These are phyloP conservation scores for Pythium plurisporium DNA, from an alignment of 352 stramenopile genomes.

Conservation along the genomic window DNA sequence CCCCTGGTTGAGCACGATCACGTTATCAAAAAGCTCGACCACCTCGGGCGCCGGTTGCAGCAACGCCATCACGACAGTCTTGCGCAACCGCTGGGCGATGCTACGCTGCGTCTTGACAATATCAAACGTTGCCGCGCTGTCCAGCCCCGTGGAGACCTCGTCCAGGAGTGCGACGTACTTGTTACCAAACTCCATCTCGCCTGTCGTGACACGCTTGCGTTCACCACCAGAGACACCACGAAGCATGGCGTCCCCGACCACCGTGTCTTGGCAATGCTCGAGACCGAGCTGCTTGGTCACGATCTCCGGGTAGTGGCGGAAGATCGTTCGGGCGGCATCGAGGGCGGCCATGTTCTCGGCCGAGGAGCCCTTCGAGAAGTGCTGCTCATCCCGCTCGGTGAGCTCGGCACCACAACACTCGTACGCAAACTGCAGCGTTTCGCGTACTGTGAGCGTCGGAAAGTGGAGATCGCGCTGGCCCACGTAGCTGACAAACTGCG, in stretches of 20 bases:
- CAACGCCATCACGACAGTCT: constrained; percentile 71
- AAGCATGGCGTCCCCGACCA: constrained; percentile 36
- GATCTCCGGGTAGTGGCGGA: constrained; percentile 17
- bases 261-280: constrained; percentile 29
- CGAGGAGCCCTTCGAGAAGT: neutral
- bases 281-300: constrained; percentile 27
- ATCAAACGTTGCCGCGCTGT: constrained; percentile 34
- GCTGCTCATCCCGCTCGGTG: constrained; percentile 1
- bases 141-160: constrained; percentile 90
- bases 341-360: constrained; percentile 13
- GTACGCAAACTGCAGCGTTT: constrained; percentile 51
- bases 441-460: constrained; percentile 37
- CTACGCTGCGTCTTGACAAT: constrained; percentile 60
- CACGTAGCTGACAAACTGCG: constrained; percentile 46
- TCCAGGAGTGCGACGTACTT: constrained; percentile 76
- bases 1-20: constrained; percentile 90
- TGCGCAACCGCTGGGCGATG: constrained; percentile 31
- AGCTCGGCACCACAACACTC: constrained; percentile 40
- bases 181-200: constrained; percentile 74
- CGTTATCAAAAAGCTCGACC: constrained; percentile 91
- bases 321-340: neutral
- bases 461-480: constrained; percentile 44
- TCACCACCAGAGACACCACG: constrained; percentile 54
- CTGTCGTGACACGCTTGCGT: constrained; percentile 57
- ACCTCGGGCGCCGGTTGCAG: constrained; percentile 91